Conservation (phyloP, 73 alveolate genomes). For the Paramecium pentaurelia region DNA sequence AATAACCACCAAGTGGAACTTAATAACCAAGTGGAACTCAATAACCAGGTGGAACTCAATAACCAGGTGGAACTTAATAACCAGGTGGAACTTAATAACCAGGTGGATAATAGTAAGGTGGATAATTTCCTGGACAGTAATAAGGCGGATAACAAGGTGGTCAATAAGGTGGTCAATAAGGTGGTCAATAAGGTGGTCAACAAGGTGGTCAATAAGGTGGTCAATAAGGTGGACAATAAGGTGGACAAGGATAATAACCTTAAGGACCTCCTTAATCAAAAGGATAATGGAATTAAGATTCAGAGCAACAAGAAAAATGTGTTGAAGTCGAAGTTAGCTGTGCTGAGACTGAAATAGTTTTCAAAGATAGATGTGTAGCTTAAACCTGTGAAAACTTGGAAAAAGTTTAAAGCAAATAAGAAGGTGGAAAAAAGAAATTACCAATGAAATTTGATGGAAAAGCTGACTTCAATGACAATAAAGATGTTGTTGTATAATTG, state of each 20-base stretch:
- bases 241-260: not conserved
- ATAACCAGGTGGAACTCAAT: not conserved
- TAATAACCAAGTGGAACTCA: not conserved
- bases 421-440: not conserved
- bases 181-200: not conserved
- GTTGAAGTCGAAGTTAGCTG: not conserved
- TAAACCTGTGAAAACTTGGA: not conserved
- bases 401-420: not conserved
- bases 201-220: not conserved
- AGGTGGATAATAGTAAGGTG: not conserved
- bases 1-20: not conserved
- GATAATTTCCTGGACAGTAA: not conserved
- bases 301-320: not conserved
- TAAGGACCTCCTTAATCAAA: conserved; percentile 17
- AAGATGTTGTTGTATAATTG: not conserved
- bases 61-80: not conserved
- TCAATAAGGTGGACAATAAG: not conserved
- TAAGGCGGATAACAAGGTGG: not conserved
- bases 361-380: not conserved
- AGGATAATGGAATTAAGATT: not conserved
- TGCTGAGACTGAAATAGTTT: not conserved
- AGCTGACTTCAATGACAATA: not conserved
- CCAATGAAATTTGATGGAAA: not conserved
- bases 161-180: not conserved
- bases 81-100: not conserved